A percentile compares a stretch with the other conserved stretches of the same genome.
phyloP scores from a whole-genome alignment of 2,329 filamentous ascomycete species.

The Ceratocystis alfenasii region DNA sequence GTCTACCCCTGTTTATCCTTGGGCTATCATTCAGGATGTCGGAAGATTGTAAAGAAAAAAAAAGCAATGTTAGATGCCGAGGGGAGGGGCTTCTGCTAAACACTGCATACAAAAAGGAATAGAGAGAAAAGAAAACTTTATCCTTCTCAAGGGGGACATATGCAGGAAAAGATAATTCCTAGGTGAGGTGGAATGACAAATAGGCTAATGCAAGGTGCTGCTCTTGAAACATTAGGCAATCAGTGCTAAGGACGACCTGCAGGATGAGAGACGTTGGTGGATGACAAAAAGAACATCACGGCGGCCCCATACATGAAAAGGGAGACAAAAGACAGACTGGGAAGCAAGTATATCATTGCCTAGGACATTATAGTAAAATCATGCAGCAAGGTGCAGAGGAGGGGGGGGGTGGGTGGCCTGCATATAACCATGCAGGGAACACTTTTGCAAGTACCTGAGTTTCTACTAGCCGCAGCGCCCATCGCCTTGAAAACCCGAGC shows the following conservation, averaged over 20 bases:
- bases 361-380: not conserved
- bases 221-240: not conserved
- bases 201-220: constrained; percentile 6
- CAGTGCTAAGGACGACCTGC: not conserved
- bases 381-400: not conserved
- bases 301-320: not conserved
- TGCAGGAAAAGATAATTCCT: not conserved
- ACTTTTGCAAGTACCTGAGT: too few relatives aligned
- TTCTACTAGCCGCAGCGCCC: too few relatives aligned
- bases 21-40: too few relatives aligned
- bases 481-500: too few relatives aligned
- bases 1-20: too few relatives aligned
- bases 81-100: not conserved
- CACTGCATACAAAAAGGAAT: not conserved
- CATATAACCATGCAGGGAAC: too few relatives aligned
- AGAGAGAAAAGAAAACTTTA: not conserved
- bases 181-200: not conserved
- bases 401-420: too few relatives aligned
- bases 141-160: not conserved
- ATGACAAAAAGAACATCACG: not conserved
- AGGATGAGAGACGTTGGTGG: not conserved
- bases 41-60: not conserved
- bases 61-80: not conserved
- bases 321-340: not conserved
- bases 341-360: not conserved